Evolutionary conservation across 2,329 filamentous ascomycete species (phyloP), one percentile per base, ranked within the genome.

Genomic region (Nothopassalora personata): DNA sequence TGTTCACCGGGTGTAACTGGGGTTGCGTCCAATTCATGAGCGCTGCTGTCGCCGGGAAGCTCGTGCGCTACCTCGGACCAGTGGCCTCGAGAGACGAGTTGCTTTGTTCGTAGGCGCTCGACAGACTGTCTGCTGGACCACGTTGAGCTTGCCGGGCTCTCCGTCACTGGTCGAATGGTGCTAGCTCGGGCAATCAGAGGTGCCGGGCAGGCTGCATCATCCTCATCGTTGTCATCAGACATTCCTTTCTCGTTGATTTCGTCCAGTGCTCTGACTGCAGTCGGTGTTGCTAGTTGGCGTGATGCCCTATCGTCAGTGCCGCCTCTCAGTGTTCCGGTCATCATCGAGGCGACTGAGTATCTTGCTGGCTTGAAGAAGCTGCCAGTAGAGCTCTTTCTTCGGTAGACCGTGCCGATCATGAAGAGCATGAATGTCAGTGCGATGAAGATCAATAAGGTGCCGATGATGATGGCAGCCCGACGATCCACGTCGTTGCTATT

Each of bases 331-430:
- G 36, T 15, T 19, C 39, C 18, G 8, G 43, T 11, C 47, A 52
- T 51, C 30, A 34, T 34, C 7, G 56, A 54, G 4, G 51, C 19
- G 15, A 58, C 31, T 15, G 55, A 58, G 15, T 33, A 52, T 5
- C 55, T 15, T 23, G 51, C 47, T 13, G 59, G 34, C 27, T 58
- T 61, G 47, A 55, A 61, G 30, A 51, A 61, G n/a, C 50, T 58
- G 5, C 59, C 59, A 9, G 59, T 58, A 5, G 30, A 36, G n/a
- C 49, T 55, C 52, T 61, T 61, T 34, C 59, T 48, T 8, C 55
- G 55, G 30, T 27, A 52, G 1, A 61, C n/a, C 27, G 49, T 34
- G 5, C 36, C 31, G 9, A 58, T 34, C 13, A 55, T 36, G 4
- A 53, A 36, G 19, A 53, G 31, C 23, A 58, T 33, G 30, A 61